A percentile compares a stretch with the other conserved stretches of the same genome.
phyloP scores from a whole-genome alignment of 2,329 filamentous ascomycete genomes.

The Cadophora sp. region DNA sequence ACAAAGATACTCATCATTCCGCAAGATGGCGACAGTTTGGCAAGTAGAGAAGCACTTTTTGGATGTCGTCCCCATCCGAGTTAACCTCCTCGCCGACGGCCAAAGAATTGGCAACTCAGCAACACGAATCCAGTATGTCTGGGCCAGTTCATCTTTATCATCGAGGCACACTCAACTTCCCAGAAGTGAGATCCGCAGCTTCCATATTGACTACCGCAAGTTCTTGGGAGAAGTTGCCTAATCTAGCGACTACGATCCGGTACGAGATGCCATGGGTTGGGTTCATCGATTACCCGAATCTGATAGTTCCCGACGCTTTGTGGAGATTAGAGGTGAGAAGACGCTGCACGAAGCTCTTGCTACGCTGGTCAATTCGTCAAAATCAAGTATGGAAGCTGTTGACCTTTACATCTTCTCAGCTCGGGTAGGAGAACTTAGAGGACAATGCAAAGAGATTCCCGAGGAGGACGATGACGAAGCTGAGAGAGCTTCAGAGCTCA shows the following conservation, averaged over 20 bases:
- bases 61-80: neutral
- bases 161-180: neutral
- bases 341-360: neutral
- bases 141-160: neutral
- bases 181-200: neutral
- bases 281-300: neutral
- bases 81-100: neutral
- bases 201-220: neutral
- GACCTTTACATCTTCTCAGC: neutral
- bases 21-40: neutral
- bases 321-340: neutral
- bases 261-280: neutral
- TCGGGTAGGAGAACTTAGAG: neutral
- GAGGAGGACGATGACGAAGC: neutral
- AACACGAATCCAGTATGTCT: neutral
- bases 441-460: neutral
- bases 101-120: neutral
- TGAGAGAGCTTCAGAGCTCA: neutral
- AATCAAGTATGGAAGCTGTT: constrained; percentile 1
- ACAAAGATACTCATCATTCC: neutral
- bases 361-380: neutral
- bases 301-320: neutral
- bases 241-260: neutral
- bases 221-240: neutral
- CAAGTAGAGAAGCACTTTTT: neutral